Percentiles rank a stretch among this genome's conserved stretches.
These are phyloP conservation scores for Chaetomiaceae sp. DNA, from an alignment of 2,329 filamentous ascomycete genomes.

Conservation along the genomic window DNA sequence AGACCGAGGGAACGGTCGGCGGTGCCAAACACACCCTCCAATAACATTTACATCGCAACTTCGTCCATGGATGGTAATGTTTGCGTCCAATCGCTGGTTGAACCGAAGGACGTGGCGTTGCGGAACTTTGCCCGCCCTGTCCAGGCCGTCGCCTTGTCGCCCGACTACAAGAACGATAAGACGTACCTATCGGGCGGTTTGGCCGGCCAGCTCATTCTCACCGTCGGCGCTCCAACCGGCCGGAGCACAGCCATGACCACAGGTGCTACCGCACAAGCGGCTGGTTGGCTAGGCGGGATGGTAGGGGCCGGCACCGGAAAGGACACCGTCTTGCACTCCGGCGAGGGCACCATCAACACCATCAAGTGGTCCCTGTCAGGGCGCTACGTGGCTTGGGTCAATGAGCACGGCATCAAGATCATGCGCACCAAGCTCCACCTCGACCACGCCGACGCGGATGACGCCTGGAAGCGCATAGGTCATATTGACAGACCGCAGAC, in stretches of 20 bases:
- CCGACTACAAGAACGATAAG: conserved; percentile 83
- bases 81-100: conserved; percentile 80
- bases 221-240: conserved; percentile 71
- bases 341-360: conserved; percentile 82
- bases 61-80: conserved; percentile 95
- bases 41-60: conserved; percentile 87
- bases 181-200: conserved; percentile 87
- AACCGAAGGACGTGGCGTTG: conserved; percentile 82
- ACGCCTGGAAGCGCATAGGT: conserved; percentile 89
- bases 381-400: conserved; percentile 90
- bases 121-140: conserved; percentile 92
- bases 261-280: conserved; percentile 74
- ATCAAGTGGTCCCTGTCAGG: conserved; percentile 95
- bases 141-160: conserved; percentile 87
- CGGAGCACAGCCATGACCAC: conserved; percentile 84
- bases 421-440: conserved; percentile 86
- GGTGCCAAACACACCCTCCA: conserved; percentile 71
- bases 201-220: conserved; percentile 81
- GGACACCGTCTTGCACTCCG: conserved; percentile 82
- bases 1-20: conserved; percentile 45
- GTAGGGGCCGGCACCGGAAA: conserved; percentile 75
- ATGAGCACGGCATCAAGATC: conserved; percentile 95
- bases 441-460: conserved; percentile 67
- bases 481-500: conserved; percentile 86
- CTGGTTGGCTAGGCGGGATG: conserved; percentile 86